These are phyloP conservation scores for Ambrosiella xylebori DNA, from an alignment of 2,329 filamentous ascomycete genomes.

Conservation along the genomic window DNA sequence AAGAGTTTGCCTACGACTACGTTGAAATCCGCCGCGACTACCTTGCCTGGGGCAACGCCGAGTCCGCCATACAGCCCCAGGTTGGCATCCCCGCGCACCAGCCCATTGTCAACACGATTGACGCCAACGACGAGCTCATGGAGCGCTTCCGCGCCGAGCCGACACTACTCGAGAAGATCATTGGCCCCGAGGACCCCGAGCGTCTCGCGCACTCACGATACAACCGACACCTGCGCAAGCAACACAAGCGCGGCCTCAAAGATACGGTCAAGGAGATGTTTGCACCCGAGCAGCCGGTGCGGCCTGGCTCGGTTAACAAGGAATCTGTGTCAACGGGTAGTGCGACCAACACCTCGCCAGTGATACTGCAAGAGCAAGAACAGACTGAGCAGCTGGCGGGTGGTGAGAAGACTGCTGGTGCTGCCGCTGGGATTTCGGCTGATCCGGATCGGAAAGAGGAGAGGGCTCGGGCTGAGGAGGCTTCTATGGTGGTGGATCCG, in stretches of 20 bases:
- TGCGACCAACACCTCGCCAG: no score
- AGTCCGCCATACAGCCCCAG: neutral
- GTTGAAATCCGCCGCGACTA: conserved; percentile 79
- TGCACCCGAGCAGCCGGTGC: neutral
- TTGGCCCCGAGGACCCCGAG: neutral
- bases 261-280: neutral
- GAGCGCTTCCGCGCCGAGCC: neutral
- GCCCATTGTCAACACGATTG: neutral
- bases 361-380: no score
- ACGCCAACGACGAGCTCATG: neutral
- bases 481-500: neutral
- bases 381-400: no score
- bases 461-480: neutral
- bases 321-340: no score
- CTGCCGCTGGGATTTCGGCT: neutral
- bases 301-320: neutral
- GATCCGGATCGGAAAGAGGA: neutral
- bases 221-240: neutral
- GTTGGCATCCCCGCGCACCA: neutral
- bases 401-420: neutral
- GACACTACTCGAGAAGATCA: neutral
- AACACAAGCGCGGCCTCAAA: neutral
- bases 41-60: conserved; percentile 60
- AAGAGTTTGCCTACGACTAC: conserved; percentile 81
- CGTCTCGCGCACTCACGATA: neutral